These are phyloP conservation scores for Globisporangium uncinulatum DNA, from an alignment of 352 stramenopile species.

Conservation along the genomic window DNA sequence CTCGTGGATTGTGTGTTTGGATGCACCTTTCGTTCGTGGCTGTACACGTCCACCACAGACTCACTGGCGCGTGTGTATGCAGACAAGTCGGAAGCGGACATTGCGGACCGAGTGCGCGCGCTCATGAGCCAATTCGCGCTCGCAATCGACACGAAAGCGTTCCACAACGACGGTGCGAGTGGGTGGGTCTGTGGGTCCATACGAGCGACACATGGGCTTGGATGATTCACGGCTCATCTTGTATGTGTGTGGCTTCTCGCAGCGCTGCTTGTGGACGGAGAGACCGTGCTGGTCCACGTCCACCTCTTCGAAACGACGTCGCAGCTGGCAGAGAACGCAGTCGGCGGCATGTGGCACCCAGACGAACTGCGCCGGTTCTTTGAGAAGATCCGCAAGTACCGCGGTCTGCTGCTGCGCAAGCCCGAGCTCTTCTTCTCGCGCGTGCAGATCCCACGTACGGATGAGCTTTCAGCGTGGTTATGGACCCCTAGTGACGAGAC, in stretches of 20 bases:
- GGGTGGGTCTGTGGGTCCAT: not conserved
- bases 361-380: slow-evolving; percentile 60
- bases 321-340: slow-evolving; percentile 48
- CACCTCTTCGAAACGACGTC: slow-evolving; percentile 69
- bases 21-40: not conserved
- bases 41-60: too few relatives aligned
- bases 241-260: not conserved
- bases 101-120: slow-evolving; percentile 36
- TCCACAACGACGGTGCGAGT: slow-evolving; percentile 49
- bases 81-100: slow-evolving; percentile 33
- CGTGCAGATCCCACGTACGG: slow-evolving; percentile 55
- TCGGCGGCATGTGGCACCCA: slow-evolving; percentile 54
- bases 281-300: slow-evolving; percentile 49
- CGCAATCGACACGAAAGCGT: slow-evolving; percentile 58
- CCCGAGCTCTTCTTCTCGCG: slow-evolving; percentile 58
- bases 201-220: not conserved
- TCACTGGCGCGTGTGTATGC: not conserved
- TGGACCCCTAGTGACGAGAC: not conserved
- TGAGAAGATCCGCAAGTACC: slow-evolving; percentile 57
- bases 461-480: not conserved
- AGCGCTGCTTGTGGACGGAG: slow-evolving; percentile 27
- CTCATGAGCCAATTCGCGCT: slow-evolving; percentile 61
- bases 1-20: not conserved
- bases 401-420: slow-evolving; percentile 25
- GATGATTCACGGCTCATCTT: too few relatives aligned